A percentile compares a stretch with the other conserved stretches of the same genome.
These are phyloP conservation scores for Triticum turgidum DNA, from an alignment of 176 grass and related monocot genomes.

Conservation along the genomic window DNA sequence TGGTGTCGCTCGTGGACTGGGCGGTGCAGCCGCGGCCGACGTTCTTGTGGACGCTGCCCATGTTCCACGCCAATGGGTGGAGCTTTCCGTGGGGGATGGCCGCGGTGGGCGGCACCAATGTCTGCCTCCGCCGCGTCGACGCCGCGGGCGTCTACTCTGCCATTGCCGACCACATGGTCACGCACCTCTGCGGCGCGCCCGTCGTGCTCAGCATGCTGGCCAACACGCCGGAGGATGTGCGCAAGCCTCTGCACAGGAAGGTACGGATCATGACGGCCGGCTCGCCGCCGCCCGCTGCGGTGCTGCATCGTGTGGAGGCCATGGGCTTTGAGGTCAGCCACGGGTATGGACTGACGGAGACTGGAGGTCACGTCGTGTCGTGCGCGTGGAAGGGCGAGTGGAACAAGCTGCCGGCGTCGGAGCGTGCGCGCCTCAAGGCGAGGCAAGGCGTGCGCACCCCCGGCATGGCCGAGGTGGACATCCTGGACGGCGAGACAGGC, in stretches of 20 bases:
- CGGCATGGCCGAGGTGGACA: conserved; percentile 40
- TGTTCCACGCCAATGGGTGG: conserved; percentile 95
- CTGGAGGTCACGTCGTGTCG: conserved; percentile 38
- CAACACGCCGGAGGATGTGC: conserved; percentile 36
- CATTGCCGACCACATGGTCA: conserved; percentile 39
- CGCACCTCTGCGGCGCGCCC: conserved; percentile 80
- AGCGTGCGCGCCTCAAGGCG: conserved; percentile 72
- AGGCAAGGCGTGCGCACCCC: conserved; percentile 67
- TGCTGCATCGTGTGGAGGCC: conserved; percentile 53
- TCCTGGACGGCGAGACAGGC: conserved; percentile 52
- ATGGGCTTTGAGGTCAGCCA: conserved; percentile 70
- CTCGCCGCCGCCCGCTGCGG: conserved; percentile 58
- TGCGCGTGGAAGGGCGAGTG: conserved; percentile 82
- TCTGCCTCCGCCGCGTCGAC: conserved; percentile 73
- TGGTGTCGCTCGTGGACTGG: conserved; percentile 59
- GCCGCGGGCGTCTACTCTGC: conserved; percentile 37
- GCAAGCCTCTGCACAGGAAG: conserved; percentile 24
- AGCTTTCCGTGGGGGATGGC: conserved; percentile 84
- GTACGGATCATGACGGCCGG: conserved; percentile 64
- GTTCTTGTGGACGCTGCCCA: conserved; percentile 85
- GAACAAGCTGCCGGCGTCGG: conserved; percentile 59
- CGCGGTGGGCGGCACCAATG: conserved; percentile 65
- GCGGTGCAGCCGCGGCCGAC: conserved; percentile 47
- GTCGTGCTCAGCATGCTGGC: conserved; percentile 83
- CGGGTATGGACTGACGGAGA: conserved; percentile 85